Base-by-base conservation (phyloP, 768 basidiomycete species). In the Nidularia pulvinata region DNA sequence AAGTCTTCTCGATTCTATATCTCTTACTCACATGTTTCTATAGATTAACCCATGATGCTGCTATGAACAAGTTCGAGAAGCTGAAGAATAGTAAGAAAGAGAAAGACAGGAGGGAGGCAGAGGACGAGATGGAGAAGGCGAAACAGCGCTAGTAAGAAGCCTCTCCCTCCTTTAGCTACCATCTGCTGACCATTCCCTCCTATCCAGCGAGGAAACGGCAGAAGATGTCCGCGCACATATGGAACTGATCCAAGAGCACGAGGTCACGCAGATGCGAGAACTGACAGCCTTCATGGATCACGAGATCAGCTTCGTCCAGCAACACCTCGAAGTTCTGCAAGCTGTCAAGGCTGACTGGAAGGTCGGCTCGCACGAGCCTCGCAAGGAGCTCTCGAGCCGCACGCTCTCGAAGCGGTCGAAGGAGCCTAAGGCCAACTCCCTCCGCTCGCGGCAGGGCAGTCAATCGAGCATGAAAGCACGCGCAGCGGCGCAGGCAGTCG, bases 161-260 rank as follows among this genome's bases (percentile, higher is more conserved):
- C 6, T 49, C 36, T 32, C 46, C 30, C 2, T 46, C 30, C 32
- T 36, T 52, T 49, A n/a, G 4, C 1, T 48, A 49, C 30, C 19
- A 14, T 14, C 33, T 48, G 10, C 36, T 51, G 32, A 39, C 19
- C 11, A 11, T 58, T 33, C 51, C 52, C 52, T 58, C 3, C 1
- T 51, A 48, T 49, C 7, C 59, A 95, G 94, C 59, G 93, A 96
- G 53, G 93, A 97, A 69, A 87, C 88, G 0, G 80, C 85, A 7
- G 89, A 94, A 63, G 92, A 95, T 57, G 82, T 95, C 1, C 88
- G 85, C n/a, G 79, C 79, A 2, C 83, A 89, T 36, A 92, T 95
- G 79, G 80, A 83, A 48, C 79, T 77, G 0, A 88, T 97, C 47
- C 90, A 93, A 63, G 87, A 92, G 57, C 85, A 86, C 49, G 93